A percentile compares a stretch with the other conserved stretches of the same genome.
phyloP scores from a whole-genome alignment of 2,329 filamentous ascomycete species.

The Ophiostoma himal-ulmi region DNA sequence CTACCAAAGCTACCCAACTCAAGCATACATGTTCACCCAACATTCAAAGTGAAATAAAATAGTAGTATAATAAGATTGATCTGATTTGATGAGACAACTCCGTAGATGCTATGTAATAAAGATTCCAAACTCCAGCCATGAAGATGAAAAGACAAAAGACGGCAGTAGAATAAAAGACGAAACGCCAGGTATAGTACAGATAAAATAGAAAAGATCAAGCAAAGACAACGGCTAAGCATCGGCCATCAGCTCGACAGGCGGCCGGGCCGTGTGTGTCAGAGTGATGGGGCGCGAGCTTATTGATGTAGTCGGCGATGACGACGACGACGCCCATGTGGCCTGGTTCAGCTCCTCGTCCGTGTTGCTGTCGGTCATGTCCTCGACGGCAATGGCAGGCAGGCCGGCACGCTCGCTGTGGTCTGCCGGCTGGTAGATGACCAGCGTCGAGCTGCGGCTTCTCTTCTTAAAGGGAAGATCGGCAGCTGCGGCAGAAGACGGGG shows the following conservation, averaged over 20 bases:
- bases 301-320: neutral
- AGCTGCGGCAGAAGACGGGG: constrained; percentile 25
- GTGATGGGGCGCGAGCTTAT: constrained; percentile 38
- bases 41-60: neutral
- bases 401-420: constrained; percentile 49
- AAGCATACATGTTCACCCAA: neutral
- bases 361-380: constrained; percentile 59
- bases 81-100: neutral
- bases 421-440: constrained; percentile 57
- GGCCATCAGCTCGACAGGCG: constrained; percentile 61
- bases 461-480: neutral
- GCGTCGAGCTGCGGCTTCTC: constrained; percentile 57
- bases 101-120: neutral
- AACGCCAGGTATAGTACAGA: constrained; percentile 16
- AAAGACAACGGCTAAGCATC: constrained; percentile 30
- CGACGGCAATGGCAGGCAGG: constrained; percentile 60
- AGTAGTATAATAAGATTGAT: neutral
- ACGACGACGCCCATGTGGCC: constrained; percentile 17
- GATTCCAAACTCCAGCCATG: constrained; percentile 1
- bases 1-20: too few species aligned
- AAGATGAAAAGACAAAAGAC: neutral
- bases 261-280: constrained; percentile 54
- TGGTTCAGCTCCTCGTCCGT: constrained; percentile 41
- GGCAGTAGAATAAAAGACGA: neutral
- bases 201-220: neutral